Percentiles rank a stretch among this genome's conserved stretches.
Conservation (phyloP, 2,329 filamentous ascomycete genomes). For the Calonectria fujianensis region DNA sequence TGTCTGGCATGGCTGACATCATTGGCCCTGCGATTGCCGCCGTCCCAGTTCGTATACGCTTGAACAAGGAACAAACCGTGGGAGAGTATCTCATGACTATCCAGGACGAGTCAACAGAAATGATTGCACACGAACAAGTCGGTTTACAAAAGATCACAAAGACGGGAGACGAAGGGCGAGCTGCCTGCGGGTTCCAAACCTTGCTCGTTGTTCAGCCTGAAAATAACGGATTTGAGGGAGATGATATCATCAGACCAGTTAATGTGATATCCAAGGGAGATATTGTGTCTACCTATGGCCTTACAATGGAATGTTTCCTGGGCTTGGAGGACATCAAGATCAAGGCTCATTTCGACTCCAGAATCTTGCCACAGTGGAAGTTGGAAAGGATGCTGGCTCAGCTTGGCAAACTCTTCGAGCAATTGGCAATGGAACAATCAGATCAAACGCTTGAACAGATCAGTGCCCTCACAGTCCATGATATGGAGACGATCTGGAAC, state of each 20-base stretch:
- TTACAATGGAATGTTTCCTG: constrained; percentile 14
- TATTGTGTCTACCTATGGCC: constrained; percentile 13
- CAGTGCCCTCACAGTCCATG: constrained; percentile 38
- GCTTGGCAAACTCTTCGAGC: constrained; percentile 7
- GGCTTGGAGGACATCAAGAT: background rate
- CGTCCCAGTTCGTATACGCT: constrained; percentile 45
- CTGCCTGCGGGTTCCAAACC: constrained; percentile 33
- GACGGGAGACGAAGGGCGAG: background rate
- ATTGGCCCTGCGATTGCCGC: constrained; percentile 40
- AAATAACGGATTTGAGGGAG: background rate
- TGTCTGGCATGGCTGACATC: constrained; percentile 48
- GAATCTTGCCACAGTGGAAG: background rate
- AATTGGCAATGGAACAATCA: constrained; percentile 4
- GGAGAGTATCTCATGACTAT: constrained; percentile 63
- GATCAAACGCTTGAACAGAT: constrained; percentile 30
- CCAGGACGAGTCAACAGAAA: constrained; percentile 34
- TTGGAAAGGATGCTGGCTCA: background rate
- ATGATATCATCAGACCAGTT: background rate
- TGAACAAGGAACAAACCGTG: constrained; percentile 56
- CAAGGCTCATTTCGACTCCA: background rate
- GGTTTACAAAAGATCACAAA: constrained; percentile 37
- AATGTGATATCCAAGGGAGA: background rate
- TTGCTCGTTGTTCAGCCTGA: constrained; percentile 35
- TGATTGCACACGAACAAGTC: constrained; percentile 38
- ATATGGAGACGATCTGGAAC: constrained; percentile 45